These are phyloP conservation scores for Tephrocybe sp. DNA, from an alignment of 768 basidiomycete species.

Conservation along the genomic window DNA sequence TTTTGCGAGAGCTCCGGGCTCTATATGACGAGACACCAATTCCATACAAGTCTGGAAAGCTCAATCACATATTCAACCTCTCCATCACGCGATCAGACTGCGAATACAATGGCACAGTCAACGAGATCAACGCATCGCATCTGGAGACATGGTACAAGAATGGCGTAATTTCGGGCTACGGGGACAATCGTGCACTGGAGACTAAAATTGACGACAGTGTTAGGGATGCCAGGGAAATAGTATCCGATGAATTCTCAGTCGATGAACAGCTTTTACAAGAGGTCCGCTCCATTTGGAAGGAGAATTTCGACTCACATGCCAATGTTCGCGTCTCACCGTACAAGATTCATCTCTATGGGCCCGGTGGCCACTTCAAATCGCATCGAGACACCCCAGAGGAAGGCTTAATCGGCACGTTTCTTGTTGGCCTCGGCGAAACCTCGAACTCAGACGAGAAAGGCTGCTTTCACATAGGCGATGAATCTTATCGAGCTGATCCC, in stretches of 20 bases:
- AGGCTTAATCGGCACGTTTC: constrained; percentile 30
- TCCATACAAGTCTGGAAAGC: not conserved
- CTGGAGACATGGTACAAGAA: constrained; percentile 3
- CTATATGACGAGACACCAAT: not conserved
- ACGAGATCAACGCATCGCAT: constrained; percentile 11
- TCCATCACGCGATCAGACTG: constrained; percentile 12
- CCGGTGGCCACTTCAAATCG: constrained; percentile 23
- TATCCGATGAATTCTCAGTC: constrained; percentile 1
- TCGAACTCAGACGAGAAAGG: not conserved
- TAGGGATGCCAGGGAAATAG: constrained; percentile 6
- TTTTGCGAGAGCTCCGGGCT: not conserved
- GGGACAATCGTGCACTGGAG: not conserved
- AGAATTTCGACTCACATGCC: constrained; percentile 9
- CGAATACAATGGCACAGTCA: constrained; percentile 5
- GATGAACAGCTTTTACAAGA: not conserved
- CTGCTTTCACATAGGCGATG: constrained; percentile 2
- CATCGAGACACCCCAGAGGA: constrained; percentile 28
- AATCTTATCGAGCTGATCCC: not conserved
- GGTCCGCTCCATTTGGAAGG: not conserved
- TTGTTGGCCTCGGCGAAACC: constrained; percentile 28
- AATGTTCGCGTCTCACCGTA: constrained; percentile 27
- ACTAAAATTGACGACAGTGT: not conserved
- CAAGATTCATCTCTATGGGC: constrained; percentile 31
- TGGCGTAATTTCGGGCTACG: constrained; percentile 6
- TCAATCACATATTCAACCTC: constrained; percentile 8